phyloP scores from a whole-genome alignment of 2,329 filamentous ascomycete genomes.

The Didymella lethalis region DNA sequence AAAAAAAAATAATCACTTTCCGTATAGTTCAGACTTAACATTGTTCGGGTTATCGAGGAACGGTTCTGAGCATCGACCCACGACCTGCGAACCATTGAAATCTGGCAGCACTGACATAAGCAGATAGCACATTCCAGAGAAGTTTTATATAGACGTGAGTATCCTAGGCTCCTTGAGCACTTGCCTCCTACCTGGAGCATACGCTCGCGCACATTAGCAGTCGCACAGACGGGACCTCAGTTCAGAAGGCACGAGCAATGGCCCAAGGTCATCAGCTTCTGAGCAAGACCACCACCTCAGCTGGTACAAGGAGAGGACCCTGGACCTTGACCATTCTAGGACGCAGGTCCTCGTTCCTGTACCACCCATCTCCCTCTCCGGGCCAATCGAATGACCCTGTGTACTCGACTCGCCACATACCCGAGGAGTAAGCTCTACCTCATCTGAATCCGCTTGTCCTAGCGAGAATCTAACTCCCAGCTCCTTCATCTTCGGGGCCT shows the following conservation, averaged over 20 bases:
- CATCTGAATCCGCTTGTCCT: not conserved
- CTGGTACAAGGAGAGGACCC: not conserved
- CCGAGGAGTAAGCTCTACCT: not conserved
- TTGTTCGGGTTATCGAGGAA: not conserved
- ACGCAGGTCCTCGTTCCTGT: not conserved
- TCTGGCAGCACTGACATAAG: not conserved
- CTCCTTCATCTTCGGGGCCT: not conserved
- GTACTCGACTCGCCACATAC: not conserved
- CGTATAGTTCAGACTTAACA: not conserved
- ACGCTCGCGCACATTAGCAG: not conserved
- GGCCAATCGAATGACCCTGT: not conserved
- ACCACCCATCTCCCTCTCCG: not conserved
- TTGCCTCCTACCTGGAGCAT: not conserved
- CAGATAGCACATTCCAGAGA: not conserved
- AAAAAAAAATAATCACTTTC: conserved; percentile 4
- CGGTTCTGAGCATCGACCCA: not conserved
- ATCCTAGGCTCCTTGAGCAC: not conserved
- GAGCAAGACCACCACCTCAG: not conserved
- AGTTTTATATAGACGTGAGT: not conserved
- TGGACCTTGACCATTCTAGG: not conserved
- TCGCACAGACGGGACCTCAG: conserved; percentile 1
- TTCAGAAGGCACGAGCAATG: not conserved
- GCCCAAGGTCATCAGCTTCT: not conserved
- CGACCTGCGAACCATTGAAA: not conserved
- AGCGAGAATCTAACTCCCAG: not conserved